Evolutionary conservation across 169 alveolate genomes (phyloP).

Genomic region (Plasmodium relictum): DNA sequence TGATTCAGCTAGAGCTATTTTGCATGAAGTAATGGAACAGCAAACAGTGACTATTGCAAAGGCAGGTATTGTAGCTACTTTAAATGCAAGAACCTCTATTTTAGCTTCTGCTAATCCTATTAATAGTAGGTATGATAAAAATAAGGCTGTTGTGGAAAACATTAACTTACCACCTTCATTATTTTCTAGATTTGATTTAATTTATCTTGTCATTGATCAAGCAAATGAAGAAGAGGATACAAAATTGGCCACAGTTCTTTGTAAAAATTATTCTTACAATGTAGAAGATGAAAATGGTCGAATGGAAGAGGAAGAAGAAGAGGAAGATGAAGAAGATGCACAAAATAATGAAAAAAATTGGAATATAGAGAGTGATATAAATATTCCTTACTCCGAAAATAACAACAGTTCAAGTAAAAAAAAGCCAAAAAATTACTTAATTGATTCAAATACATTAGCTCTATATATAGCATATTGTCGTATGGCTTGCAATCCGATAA

Average conservation of each 20-base stretch:
- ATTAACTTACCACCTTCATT: constrained; percentile 98
- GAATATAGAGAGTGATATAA: background rate
- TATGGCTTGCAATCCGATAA: constrained; percentile 92
- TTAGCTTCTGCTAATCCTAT: constrained; percentile 99
- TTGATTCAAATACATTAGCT: constrained; percentile 85
- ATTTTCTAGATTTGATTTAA: constrained; percentile 96
- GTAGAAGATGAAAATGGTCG: constrained; percentile 77
- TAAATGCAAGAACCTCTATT: constrained; percentile 97
- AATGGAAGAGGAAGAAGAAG: constrained; percentile 44
- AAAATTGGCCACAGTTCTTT: constrained; percentile 82
- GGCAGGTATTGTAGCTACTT: constrained; percentile 96
- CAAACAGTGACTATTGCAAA: constrained; percentile 99
- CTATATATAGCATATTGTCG: constrained; percentile 94
- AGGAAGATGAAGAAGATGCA: constrained; percentile 29
- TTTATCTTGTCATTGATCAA: constrained; percentile 93
- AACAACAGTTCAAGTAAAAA: constrained; percentile 23
- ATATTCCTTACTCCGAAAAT: constrained; percentile 36
- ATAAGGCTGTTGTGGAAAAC: constrained; percentile 97
- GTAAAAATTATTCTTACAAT: constrained; percentile 81
- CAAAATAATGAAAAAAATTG: constrained; percentile 4
- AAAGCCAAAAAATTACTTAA: constrained; percentile 44
- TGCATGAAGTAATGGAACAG: constrained; percentile 99
- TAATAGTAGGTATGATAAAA: constrained; percentile 96
- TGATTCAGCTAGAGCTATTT: constrained; percentile 97
- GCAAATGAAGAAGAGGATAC: constrained; percentile 91